A percentile compares a stretch with the other conserved stretches of the same genome.
These are phyloP conservation scores for Syzygium aromaticum DNA, from an alignment of 345 rosid species.

Conservation along the genomic window DNA sequence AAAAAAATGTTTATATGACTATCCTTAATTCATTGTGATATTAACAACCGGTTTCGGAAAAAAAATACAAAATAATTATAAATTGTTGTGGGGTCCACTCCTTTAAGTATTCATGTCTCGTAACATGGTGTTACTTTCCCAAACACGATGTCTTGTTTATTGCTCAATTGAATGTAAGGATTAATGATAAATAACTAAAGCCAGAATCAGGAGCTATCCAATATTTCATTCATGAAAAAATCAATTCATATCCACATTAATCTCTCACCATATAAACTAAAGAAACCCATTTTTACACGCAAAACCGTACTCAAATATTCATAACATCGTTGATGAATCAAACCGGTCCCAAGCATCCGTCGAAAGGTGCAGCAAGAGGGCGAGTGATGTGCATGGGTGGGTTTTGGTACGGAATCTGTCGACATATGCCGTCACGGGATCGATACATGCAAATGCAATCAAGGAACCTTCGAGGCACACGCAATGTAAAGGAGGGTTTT, in stretches of 20 bases:
- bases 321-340: background rate
- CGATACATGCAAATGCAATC: background rate
- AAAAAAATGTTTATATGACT: no score
- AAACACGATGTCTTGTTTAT: no score
- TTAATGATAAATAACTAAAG: background rate
- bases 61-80: no score
- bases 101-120: no score
- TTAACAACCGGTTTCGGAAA: no score
- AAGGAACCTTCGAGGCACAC: background rate
- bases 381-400: background rate
- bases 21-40: no score
- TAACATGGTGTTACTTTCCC: no score
- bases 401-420: background rate
- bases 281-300: background rate
- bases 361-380: background rate
- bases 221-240: background rate
- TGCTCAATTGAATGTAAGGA: background rate
- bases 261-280: background rate
- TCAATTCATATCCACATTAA: background rate
- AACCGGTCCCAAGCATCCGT: background rate
- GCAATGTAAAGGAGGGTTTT: background rate
- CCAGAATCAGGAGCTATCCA: background rate
- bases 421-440: background rate
- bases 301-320: background rate
- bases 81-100: no score